A percentile compares a stretch with the other conserved stretches of the same genome.
These are phyloP conservation scores for Maudiozyma saulgeensis DNA, from an alignment of 805 yeast species.

Conservation along the genomic window DNA sequence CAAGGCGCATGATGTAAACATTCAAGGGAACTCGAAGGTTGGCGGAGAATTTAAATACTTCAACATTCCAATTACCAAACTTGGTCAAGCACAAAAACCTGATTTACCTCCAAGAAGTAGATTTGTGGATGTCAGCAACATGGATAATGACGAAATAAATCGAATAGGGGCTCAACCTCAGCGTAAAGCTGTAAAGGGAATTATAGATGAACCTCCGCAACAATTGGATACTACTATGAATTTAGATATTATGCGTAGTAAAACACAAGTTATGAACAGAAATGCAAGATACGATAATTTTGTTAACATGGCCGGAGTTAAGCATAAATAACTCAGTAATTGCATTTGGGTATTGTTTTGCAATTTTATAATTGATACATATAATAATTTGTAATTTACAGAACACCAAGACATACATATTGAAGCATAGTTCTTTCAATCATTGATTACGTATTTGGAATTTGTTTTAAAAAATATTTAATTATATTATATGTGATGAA, in stretches of 20 bases:
- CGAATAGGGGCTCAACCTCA: not conserved
- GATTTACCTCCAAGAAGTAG: not conserved
- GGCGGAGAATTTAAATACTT: slow-evolving; percentile 18
- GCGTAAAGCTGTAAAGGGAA: not conserved
- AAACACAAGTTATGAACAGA: slow-evolving; percentile 2
- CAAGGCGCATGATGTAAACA: not conserved
- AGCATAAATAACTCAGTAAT: not conserved
- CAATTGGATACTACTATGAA: not conserved
- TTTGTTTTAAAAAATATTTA: slow-evolving; percentile 3
- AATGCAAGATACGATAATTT: slow-evolving; percentile 14
- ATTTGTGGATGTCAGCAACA: not conserved
- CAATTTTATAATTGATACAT: not conserved
- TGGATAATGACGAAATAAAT: not conserved
- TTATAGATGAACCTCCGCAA: not conserved
- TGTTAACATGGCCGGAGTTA: slow-evolving; percentile 11
- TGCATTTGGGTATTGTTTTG: no score
- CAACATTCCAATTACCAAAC: slow-evolving; percentile 20
- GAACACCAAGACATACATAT: not conserved
- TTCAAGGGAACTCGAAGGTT: not conserved
- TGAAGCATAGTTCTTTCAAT: not conserved
- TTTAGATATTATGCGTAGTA: slow-evolving; percentile 1
- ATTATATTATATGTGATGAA: slow-evolving; percentile 6
- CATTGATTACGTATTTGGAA: not conserved
- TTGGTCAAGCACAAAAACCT: slow-evolving; percentile 2
- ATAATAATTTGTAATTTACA: not conserved